Percentiles rank a stretch among this genome's conserved stretches.
These are phyloP conservation scores for Oryza glaberrima DNA, from an alignment of 176 grass and related monocot genomes.

Conservation along the genomic window DNA sequence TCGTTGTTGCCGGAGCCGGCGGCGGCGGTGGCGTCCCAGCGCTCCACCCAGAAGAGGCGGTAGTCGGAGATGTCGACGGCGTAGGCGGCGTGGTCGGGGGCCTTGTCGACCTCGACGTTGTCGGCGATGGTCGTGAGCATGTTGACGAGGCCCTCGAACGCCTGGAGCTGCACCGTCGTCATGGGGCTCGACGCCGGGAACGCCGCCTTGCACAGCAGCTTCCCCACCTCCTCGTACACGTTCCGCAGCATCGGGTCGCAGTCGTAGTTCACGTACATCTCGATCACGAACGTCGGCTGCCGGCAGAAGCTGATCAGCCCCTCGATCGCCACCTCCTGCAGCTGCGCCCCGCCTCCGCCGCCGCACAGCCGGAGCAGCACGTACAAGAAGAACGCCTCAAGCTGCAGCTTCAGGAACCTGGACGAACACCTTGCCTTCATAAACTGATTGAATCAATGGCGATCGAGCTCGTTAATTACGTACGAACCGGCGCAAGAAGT, in stretches of 20 bases:
- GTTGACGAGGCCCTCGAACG: constrained; percentile 85
- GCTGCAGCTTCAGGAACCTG: constrained; percentile 83
- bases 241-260: constrained; percentile 83
- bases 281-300: constrained; percentile 83
- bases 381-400: constrained; percentile 86
- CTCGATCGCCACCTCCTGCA: constrained; percentile 93
- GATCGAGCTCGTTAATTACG: too few species aligned
- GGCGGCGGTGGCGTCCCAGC: constrained; percentile 34
- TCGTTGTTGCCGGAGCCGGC: constrained; percentile 27
- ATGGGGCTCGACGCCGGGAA: constrained; percentile 60
- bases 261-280: constrained; percentile 97
- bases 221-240: constrained; percentile 77
- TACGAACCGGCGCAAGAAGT: constrained; percentile 64
- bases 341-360: constrained; percentile 48
- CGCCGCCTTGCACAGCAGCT: constrained; percentile 82
- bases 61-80: constrained; percentile 65
- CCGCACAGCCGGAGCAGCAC: constrained; percentile 65
- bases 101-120: constrained; percentile 63
- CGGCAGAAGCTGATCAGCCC: constrained; percentile 84
- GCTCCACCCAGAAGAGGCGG: constrained; percentile 60
- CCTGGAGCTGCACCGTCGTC: constrained; percentile 71
- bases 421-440: background rate
- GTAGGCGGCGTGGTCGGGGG: constrained; percentile 52
- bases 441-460: too few species aligned
- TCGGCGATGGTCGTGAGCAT: constrained; percentile 91